Evolutionary conservation across 2,329 filamentous ascomycete genomes (phyloP), one percentile per base, ranked within the genome.

Genomic region (Aspergillus brunneoviolaceus): DNA sequence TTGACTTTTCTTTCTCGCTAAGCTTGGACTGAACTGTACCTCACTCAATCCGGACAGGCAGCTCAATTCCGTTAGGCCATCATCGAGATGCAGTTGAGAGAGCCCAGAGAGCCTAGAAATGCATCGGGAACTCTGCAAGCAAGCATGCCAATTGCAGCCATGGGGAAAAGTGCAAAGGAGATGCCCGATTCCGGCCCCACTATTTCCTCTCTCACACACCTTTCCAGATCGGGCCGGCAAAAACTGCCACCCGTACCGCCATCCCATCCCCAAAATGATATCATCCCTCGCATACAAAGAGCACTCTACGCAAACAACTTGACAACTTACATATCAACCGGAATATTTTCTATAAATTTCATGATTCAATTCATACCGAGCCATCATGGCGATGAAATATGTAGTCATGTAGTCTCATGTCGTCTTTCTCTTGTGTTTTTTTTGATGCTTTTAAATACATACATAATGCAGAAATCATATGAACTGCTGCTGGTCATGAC

Each of bases 381-480:
- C 42, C 47, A 56, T 49, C 2, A 29, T 29, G 49, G 10, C 25
- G 49, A 21, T 35, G 5, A n/a, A 23, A 9, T 11, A 35, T 45
- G 21, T 25, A 21, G 27, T 31, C n/a, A 35, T 45, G 21, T 25
- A 21, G 27, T 31, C n/a, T 14, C 25, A 51, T 16, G 39, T 14
- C 47, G 12, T 55, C 23, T 42, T 25, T 23, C 23, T 23, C 23
- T 23, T 23, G 3, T 19, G 19, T 19, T 19, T 19, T 27, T 27
- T 29, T 29, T 29, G 7, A 29, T 31, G 33, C 23, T 53, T 52
- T 55, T 35, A 61, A 23, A 25, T 58, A 54, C 62, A 55, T 62
- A 59, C 62, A 55, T 62, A 59, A 60, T 35, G 33, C 33, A 35
- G 33, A 35, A 5, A 35, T 35, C 12, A 35, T 16, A 12, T 12